Percentiles rank a stretch among this genome's conserved stretches.
These are phyloP conservation scores for Dichomitus squalens DNA, from an alignment of 1,284 basidiomycete species.

Conservation along the genomic window DNA sequence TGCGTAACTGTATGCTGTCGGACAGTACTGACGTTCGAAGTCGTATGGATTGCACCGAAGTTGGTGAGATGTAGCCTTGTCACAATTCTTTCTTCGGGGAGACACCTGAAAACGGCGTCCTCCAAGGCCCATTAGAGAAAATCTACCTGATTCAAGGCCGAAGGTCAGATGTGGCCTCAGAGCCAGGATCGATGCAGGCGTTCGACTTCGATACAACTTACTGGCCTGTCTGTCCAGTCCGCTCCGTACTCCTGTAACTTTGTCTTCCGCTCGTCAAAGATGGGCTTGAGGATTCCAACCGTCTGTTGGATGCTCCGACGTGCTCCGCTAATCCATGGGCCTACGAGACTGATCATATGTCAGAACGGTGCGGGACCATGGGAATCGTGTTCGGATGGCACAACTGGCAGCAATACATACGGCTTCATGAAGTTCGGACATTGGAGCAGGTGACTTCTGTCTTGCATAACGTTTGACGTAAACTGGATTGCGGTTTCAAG, in stretches of 20 bases:
- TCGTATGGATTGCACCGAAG: conserved; percentile 37
- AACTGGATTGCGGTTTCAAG: conserved; percentile 19
- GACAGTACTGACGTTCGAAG: conserved; percentile 28
- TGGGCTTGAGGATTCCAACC: background rate
- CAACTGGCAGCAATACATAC: conserved; percentile 29
- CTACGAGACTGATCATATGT: background rate
- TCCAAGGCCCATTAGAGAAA: conserved; percentile 32
- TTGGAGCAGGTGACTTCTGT: conserved; percentile 17
- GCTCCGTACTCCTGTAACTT: conserved; percentile 2
- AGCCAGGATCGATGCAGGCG: background rate
- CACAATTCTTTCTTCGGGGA: conserved; percentile 22
- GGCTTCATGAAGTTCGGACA: conserved; percentile 32
- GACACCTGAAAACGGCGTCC: conserved; percentile 19
- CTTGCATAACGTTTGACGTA: conserved; percentile 3
- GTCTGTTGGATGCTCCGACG: background rate
- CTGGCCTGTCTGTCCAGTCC: conserved; percentile 11
- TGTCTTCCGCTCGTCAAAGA: background rate
- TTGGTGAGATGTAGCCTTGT: conserved; percentile 30
- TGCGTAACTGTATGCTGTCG: background rate
- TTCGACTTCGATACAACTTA: background rate
- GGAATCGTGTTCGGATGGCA: background rate
- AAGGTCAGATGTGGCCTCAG: background rate
- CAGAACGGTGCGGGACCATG: too few species aligned
- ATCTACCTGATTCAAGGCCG: conserved; percentile 29
- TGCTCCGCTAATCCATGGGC: background rate